Conservation (phyloP, 2,329 filamentous ascomycete species). For the Zasmidium citrigriseum region DNA sequence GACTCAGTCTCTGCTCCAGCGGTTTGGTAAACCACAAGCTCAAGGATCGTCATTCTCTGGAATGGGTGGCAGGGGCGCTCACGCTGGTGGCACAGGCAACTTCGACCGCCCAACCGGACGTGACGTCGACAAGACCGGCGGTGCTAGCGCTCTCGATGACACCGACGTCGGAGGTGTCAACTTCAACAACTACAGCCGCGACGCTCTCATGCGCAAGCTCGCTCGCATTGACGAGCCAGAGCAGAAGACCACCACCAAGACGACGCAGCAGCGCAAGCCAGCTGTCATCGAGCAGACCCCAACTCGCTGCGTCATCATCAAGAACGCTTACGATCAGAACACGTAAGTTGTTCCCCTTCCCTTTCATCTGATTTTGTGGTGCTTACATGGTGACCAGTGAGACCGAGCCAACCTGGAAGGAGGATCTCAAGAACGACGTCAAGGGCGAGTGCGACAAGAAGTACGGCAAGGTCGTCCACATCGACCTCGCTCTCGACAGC, state of each 20-base stretch:
- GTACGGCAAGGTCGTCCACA: constrained; percentile 97
- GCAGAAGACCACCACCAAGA: constrained; percentile 60
- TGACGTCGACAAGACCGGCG: constrained; percentile 81
- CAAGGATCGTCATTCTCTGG: constrained; percentile 79
- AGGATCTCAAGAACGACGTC: constrained; percentile 92
- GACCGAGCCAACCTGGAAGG: constrained; percentile 80
- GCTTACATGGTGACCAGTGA: constrained; percentile 58
- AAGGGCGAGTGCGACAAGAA: constrained; percentile 88
- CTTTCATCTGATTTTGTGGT: background rate
- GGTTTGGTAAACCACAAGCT: constrained; percentile 68
- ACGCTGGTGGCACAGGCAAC: constrained; percentile 70
- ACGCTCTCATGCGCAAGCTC: constrained; percentile 98
- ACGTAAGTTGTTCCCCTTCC: constrained; percentile 65
- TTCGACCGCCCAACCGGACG: constrained; percentile 84
- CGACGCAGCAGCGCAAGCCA: constrained; percentile 62
- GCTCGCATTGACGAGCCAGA: constrained; percentile 88
- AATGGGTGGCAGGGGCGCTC: constrained; percentile 80
- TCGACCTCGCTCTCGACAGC: constrained; percentile 74
- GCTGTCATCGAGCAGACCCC: constrained; percentile 82
- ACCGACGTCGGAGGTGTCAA: constrained; percentile 98
- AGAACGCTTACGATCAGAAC: constrained; percentile 91
- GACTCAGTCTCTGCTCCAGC: constrained; percentile 87
- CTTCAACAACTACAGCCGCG: constrained; percentile 98
- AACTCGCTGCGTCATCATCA: constrained; percentile 88
- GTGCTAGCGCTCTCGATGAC: constrained; percentile 93